phyloP scores from a whole-genome alignment of 75 land plant species.

The Selaginella tamariscina region DNA sequence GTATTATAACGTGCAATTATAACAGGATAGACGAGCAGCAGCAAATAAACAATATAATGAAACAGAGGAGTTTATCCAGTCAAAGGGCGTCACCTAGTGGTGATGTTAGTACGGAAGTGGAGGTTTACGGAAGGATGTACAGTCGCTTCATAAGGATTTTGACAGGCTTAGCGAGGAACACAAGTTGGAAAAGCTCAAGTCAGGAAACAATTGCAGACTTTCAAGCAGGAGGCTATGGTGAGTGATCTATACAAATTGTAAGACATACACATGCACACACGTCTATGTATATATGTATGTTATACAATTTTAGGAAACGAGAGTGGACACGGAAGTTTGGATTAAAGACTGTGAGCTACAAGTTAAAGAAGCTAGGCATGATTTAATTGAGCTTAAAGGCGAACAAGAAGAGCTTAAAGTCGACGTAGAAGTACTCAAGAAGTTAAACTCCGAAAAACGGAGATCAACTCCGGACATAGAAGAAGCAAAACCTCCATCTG shows the following conservation, averaged over 20 bases:
- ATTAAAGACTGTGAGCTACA: constrained; percentile 13
- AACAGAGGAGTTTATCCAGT: neutral
- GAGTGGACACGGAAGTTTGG: constrained; percentile 12
- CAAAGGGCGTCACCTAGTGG: neutral
- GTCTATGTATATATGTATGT: too few relatives aligned
- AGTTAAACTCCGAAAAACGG: neutral
- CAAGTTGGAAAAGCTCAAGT: constrained; percentile 21
- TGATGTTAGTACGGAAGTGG: neutral
- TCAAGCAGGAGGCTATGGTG: constrained; percentile 17
- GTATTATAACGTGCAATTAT: too few relatives aligned
- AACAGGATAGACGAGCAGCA: constrained; percentile 5
- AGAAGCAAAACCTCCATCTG: too few relatives aligned
- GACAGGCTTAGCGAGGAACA: neutral
- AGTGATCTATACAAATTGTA: too few relatives aligned
- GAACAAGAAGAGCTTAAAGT: neutral
- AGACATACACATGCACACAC: too few relatives aligned
- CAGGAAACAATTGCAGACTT: constrained; percentile 22
- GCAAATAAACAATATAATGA: neutral
- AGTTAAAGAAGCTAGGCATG: constrained; percentile 5
- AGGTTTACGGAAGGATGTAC: constrained; percentile 24
- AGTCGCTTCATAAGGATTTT: neutral
- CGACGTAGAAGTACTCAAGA: neutral
- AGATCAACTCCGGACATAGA: neutral
- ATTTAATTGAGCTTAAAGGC: neutral
- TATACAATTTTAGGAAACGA: too few relatives aligned